Percentiles rank a stretch among this genome's conserved stretches.
phyloP scores from a whole-genome alignment of 2,329 filamentous ascomycete species.

The Botrytis aclada region DNA sequence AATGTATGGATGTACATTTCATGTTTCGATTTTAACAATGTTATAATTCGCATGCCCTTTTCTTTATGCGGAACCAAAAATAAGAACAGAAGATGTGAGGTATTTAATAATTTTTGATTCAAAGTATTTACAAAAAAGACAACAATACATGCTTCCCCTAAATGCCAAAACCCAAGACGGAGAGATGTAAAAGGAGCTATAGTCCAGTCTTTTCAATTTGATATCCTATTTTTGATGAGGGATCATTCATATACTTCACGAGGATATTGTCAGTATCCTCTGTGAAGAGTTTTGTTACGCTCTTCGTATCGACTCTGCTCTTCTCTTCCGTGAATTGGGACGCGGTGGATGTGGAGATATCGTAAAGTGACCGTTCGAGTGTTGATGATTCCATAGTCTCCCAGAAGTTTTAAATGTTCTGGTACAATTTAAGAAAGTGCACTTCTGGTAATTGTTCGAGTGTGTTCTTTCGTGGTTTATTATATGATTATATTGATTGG shows the following conservation, averaged over 20 bases:
- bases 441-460: background rate
- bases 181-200: background rate
- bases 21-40: background rate
- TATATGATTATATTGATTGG: too few relatives aligned
- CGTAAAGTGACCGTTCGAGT: background rate
- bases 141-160: background rate
- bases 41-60: background rate
- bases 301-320: background rate
- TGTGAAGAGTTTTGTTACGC: background rate
- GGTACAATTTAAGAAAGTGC: background rate
- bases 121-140: background rate
- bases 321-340: background rate
- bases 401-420: background rate
- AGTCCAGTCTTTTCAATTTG: background rate
- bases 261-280: background rate
- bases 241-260: background rate
- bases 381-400: background rate
- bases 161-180: too few relatives aligned
- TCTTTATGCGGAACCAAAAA: background rate
- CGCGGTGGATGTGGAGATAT: background rate
- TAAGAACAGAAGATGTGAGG: background rate
- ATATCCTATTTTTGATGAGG: background rate
- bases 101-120: background rate
- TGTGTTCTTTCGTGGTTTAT: too few relatives aligned
- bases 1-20: background rate